phyloP scores from a whole-genome alignment of 2,329 filamentous ascomycete species.

The Diplodia scrobiculata region DNA sequence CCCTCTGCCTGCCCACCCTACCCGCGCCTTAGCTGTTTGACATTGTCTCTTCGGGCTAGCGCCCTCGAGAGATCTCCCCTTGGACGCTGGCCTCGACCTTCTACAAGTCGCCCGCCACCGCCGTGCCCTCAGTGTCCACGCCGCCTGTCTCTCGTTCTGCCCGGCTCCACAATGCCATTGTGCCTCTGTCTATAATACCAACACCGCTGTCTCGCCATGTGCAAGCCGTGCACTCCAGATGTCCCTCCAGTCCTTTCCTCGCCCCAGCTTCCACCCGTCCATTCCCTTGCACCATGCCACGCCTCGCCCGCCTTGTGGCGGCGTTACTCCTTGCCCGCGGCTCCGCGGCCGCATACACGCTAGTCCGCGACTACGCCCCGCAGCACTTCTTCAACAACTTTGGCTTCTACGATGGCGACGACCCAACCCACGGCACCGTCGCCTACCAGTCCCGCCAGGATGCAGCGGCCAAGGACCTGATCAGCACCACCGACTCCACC shows the following conservation, averaged over 20 bases:
- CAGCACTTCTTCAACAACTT: conserved; percentile 51
- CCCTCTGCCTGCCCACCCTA: background rate
- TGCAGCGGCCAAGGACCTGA: background rate
- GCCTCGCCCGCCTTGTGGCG: background rate
- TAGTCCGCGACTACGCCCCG: conserved; percentile 46
- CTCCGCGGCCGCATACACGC: conserved; percentile 36
- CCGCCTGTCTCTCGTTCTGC: conserved; percentile 1
- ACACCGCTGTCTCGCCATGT: conserved; percentile 7
- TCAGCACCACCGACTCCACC: conserved; percentile 36
- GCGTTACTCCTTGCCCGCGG: conserved; percentile 5
- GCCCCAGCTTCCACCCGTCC: background rate
- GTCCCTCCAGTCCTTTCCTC: conserved; percentile 12
- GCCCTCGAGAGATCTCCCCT: background rate
- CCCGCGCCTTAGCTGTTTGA: conserved; percentile 23
- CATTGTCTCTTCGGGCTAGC: conserved; percentile 7
- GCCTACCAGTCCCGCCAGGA: conserved; percentile 41
- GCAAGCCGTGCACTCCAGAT: background rate
- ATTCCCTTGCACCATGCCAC: conserved; percentile 7
- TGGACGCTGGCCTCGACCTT: conserved; percentile 2
- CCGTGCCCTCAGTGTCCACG: background rate
- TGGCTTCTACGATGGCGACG: conserved; percentile 45
- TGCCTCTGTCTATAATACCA: conserved; percentile 2
- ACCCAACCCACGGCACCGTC: conserved; percentile 51
- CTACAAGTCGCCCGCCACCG: conserved; percentile 4
- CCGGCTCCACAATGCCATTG: conserved; percentile 20